Evolutionary conservation across 2,329 filamentous ascomycete genomes (phyloP), one percentile per base, ranked within the genome.

Genomic region (Metarhizium anisopliae): DNA sequence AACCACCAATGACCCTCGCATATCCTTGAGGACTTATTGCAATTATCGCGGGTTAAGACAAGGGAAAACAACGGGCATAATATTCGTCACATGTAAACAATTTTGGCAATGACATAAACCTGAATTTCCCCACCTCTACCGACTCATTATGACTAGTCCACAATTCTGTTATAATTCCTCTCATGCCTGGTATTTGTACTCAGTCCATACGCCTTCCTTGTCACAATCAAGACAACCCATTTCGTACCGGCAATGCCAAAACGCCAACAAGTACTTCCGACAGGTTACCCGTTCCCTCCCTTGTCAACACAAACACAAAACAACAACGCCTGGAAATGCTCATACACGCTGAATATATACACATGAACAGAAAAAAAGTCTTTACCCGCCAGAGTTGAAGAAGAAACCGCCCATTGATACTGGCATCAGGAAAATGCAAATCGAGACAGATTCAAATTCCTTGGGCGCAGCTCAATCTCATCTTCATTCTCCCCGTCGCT

Each of bases 401-500:
- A 6, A 18, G 16, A 6, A 8, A 16, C 42, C 42, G n/a, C 6
- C 42, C 13, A 5, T 40, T 10, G 38, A 43, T 32, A 40, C 18
- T 16, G 66, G 20, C 11, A 18, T 20, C 43, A 70, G 42, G 60
- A 59, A 52, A 68, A 81, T 56, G 74, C 62, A 64, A 80, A 83
- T 35, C 70, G 73, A 6, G 79, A 77, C 51, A 83, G 66, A 57
- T 82, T 68, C 29, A 81, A 63, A 45, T 70, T 73, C 51, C 60
- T 70, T 6, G 67, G 60, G 1, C 62, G 61, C 7, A 59, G 59
- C 3, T 68, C 67, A 2, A 65, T 60, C 38, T 76, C 73, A 10
- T 67, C 65, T 6, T 76, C 75, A 18, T 72, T 71, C 55, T 79
- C 77, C 18, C 62, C 75, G 57, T 79, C 77, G 58, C 78, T 81